A percentile compares a stretch with the other conserved stretches of the same genome.
Conservation (phyloP, 345 rosid species). For the Clarkia xantiana region DNA sequence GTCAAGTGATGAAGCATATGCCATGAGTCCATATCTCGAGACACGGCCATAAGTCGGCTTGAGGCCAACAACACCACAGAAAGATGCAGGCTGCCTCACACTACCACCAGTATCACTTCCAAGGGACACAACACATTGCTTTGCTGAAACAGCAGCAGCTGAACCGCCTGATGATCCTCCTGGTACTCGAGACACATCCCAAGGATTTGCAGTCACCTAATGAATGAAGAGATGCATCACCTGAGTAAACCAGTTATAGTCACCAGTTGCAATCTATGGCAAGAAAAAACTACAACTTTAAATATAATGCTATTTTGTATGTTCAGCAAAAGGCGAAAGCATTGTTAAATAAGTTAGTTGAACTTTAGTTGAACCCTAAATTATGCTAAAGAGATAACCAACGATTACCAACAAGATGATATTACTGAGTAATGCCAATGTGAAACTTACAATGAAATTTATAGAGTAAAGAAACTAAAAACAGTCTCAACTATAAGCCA, state of each 20-base stretch:
- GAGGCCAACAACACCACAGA: slow-evolving; percentile 89
- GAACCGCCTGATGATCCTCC: slow-evolving; percentile 98
- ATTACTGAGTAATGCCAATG: too few species aligned
- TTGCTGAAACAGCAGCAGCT: slow-evolving; percentile 87
- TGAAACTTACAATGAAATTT: too few species aligned
- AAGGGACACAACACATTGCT: slow-evolving; percentile 78
- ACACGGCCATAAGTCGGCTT: slow-evolving; percentile 96
- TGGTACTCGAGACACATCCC: slow-evolving; percentile 85
- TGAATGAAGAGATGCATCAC: slow-evolving; percentile 27
- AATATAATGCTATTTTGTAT: too few species aligned
- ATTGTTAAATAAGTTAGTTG: too few species aligned
- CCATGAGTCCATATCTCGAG: slow-evolving; percentile 89
- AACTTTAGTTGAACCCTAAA: too few species aligned
- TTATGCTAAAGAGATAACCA: too few species aligned
- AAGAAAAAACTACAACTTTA: too few species aligned
- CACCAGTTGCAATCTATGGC: slow-evolving; percentile 9
- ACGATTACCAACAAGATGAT: too few species aligned
- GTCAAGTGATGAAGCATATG: slow-evolving; percentile 85
- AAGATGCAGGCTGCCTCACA: slow-evolving; percentile 92
- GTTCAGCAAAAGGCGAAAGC: too few species aligned
- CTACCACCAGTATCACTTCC: slow-evolving; percentile 99
- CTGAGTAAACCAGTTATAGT: slow-evolving; percentile 29
- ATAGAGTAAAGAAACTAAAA: too few species aligned
- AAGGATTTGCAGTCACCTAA: slow-evolving; percentile 81
- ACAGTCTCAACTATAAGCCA: too few species aligned